phyloP scores from a whole-genome alignment of 23 red algal genomes.

The Gracilaria domingensis region DNA sequence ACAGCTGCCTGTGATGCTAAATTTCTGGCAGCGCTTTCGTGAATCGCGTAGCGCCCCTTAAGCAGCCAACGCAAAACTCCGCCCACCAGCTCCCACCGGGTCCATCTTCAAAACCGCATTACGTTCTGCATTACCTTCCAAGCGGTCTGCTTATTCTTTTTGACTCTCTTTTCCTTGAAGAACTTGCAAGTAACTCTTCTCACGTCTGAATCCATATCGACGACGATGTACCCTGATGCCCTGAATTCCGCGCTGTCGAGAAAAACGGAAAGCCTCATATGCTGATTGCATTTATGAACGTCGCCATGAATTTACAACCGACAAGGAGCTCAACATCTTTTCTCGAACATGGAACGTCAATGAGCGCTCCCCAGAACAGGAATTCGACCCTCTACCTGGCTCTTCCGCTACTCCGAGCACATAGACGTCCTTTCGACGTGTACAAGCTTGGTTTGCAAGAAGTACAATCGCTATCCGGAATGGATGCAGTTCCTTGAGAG shows the following conservation, averaged over 20 bases:
- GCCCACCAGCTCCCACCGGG: too few species aligned
- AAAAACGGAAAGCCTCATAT: conserved; percentile 11
- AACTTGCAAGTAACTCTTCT: too few species aligned
- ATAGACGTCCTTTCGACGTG: conserved; percentile 62
- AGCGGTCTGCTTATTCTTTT: too few species aligned
- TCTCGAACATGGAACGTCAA: conserved; percentile 98
- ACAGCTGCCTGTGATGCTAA: too few species aligned
- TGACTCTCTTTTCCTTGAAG: too few species aligned
- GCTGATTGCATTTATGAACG: neutral
- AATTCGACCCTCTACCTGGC: conserved; percentile 41
- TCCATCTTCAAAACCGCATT: too few species aligned
- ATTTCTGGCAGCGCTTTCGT: too few species aligned
- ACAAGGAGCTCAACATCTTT: conserved; percentile 78
- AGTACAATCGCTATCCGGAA: conserved; percentile 85
- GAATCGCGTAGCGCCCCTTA: too few species aligned
- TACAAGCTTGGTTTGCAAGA: conserved; percentile 95
- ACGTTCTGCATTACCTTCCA: too few species aligned
- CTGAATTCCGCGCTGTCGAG: conserved; percentile 24
- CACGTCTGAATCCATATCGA: too few species aligned
- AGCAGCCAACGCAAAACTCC: too few species aligned
- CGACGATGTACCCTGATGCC: conserved; percentile 15
- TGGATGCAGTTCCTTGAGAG: conserved; percentile 91
- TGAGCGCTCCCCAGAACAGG: conserved; percentile 69
- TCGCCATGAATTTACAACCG: conserved; percentile 24
- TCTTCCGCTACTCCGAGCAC: conserved; percentile 43